Evolutionary conservation across 2,329 filamentous ascomycete genomes (phyloP), one percentile per base, ranked within the genome.

Genomic region (Elsinoe necatrix): DNA sequence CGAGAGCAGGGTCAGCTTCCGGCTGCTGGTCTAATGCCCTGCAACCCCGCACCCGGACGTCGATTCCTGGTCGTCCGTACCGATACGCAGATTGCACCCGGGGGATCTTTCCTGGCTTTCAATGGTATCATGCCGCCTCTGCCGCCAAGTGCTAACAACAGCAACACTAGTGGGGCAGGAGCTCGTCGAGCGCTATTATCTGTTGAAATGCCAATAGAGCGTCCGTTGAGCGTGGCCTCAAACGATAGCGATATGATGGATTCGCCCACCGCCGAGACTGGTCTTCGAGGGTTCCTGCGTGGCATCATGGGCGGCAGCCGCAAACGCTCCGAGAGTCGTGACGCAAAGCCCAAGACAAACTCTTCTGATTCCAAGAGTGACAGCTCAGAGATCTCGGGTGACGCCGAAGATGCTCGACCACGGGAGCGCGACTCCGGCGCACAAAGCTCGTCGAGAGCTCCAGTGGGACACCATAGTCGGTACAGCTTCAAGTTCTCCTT

Each of bases 41-140:
- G 86, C 64, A 85, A 85, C 58, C 91, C 91, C 4, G 89, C 89
- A 1, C 89, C 91, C 1, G 86, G 87, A 47, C 88, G 92, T 65
- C 81, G 87, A 60, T 87, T 96, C 59, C 82, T 95, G 70, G 95
- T 96, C 64, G 86, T 95, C 62, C 84, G 89, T 57, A 91, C 87
- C 61, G 90, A 95, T 68, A 81, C 78, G 61, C 76, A 78, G 57
- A 66, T 80, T 47, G 73, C 77, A 31, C 74, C 77, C 50, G 71
- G 72, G 50, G 72, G 76, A 55, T 72, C 82, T 14, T 84, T 84
- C 62, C 73, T 84, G 45, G 81, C 81, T 0, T 85, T 85, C 61
- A 83, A 86, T 60, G 80, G 80, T n/a, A 74, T 83, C 27, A 69
- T 80, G 21, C 68, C 75, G 55, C 66, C 66, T 12, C 59, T 64